Evolutionary conservation across 345 rosid species (phyloP), one percentile per base, ranked within the genome.

Genomic region (Dimocarpus longan): DNA sequence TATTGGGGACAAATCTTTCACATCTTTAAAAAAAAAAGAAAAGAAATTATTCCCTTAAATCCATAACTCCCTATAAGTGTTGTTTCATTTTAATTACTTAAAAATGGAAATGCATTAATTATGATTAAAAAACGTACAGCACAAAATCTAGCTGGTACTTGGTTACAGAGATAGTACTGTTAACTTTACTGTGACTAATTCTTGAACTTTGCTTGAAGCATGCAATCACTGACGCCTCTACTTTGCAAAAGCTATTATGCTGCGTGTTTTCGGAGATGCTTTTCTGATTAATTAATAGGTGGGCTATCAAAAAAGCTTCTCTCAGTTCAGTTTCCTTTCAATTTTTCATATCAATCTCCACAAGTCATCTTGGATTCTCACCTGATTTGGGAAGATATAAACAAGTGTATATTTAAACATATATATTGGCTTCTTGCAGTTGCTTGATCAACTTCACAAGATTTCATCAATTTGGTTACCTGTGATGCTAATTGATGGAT

Each of bases 361-460:
- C 73, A 87, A 82, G 86, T 74, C 71, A 84, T 77, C 82, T 76
- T 74, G 44, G 89, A 84, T 82, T 80, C 87, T 10, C 37, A 13
- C 26, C 11, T 0, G 13, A 5, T 65, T 6, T 43, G 0, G 40
- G 12, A 68, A 62, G n/a, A 32, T 32, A 32, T 2, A 32, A 32
- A 32, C 37, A 3, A 1, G 1, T 32, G 2, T 3, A 32, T 32
- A 32, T 32, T 32, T 32, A 32, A 32, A 43, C 32, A 24, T 66
- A 19, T 40, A 19, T 43, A 21, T 21, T 43, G 5, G 46, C 42
- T 50, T 26, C 62, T 70, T 18, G 43, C 37, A 19, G 63, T 68
- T n/a, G 3, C 6, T 62, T 60, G 26, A 19, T 8, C 65, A 60
- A 2, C 22, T 22, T 60, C 28, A n/a, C 2, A 59, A 11, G 19